phyloP scores from a whole-genome alignment of 176 grass and related monocot genomes.

The Carex kokanica region DNA sequence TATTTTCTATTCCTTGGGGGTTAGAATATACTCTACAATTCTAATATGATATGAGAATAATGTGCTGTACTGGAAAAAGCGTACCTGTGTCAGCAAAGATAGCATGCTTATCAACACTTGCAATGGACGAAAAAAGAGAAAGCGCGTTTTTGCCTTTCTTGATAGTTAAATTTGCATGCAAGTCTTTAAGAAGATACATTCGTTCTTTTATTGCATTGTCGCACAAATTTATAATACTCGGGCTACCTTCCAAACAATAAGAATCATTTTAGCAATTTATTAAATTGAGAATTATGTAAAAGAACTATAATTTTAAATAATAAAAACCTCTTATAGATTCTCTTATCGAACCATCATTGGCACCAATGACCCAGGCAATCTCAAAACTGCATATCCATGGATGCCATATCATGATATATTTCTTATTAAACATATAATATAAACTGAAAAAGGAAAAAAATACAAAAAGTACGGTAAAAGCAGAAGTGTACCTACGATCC shows the following conservation, averaged over 20 bases:
- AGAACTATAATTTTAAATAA: constrained; percentile 18
- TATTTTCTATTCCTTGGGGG: not conserved
- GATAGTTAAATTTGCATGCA: constrained; percentile 30
- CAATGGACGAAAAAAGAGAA: constrained; percentile 54
- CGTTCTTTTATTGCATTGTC: constrained; percentile 51
- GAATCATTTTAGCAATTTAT: constrained; percentile 28
- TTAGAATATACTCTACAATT: not conserved
- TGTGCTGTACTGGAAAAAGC: constrained; percentile 31
- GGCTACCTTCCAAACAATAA: constrained; percentile 42
- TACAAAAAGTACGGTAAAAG: not conserved
- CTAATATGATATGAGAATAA: not conserved
- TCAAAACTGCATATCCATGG: constrained; percentile 49
- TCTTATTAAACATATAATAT: constrained; percentile 10
- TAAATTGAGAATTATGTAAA: constrained; percentile 15
- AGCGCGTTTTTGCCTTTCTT: not conserved
- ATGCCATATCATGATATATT: not conserved
- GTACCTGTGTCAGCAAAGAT: constrained; percentile 73
- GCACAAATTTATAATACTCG: constrained; percentile 49
- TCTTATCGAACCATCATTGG: constrained; percentile 51
- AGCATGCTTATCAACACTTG: constrained; percentile 56
- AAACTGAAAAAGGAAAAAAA: not conserved
- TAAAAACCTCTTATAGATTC: constrained; percentile 50
- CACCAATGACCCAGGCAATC: constrained; percentile 55
- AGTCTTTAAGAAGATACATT: constrained; percentile 49
- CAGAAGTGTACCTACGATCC: constrained; percentile 47